These are phyloP conservation scores for Entomortierella chlamydospora DNA, from an alignment of 192 early-diverging fungal genomes.

Conservation along the genomic window DNA sequence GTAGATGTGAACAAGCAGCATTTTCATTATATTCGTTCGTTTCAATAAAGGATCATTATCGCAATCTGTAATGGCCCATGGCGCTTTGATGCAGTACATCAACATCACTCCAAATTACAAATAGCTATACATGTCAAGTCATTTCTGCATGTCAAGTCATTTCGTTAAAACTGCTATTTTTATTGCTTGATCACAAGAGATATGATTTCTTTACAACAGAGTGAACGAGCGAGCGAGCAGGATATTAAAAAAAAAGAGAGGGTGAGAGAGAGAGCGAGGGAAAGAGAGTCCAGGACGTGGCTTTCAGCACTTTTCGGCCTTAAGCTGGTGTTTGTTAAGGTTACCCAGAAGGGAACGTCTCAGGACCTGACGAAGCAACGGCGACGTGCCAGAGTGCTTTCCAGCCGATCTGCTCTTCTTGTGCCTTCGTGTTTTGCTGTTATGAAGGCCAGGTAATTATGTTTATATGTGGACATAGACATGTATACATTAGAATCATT, in stretches of 20 bases:
- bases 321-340: constrained; percentile 49
- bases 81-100: no score
- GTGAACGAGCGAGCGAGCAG: no score
- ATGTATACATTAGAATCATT: constrained; percentile 24
- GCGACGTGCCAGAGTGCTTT: constrained; percentile 56
- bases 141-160: no score
- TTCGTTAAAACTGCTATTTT: no score
- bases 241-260: no score
- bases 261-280: background rate
- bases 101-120: no score
- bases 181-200: no score
- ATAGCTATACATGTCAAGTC: no score
- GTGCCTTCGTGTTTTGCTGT: constrained; percentile 54
- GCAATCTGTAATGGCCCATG: no score
- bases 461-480: constrained; percentile 8
- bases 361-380: constrained; percentile 54
- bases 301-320: constrained; percentile 21
- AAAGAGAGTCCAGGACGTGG: background rate
- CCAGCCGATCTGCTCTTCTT: constrained; percentile 51
- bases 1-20: constrained; percentile 20
- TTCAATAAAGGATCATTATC: background rate
- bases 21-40: constrained; percentile 5
- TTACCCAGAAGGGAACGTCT: constrained; percentile 52
- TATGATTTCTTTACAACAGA: no score
- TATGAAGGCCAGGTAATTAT: background rate